These are phyloP conservation scores for Tephrocybe sp. DNA, from an alignment of 768 basidiomycete species.

Conservation along the genomic window DNA sequence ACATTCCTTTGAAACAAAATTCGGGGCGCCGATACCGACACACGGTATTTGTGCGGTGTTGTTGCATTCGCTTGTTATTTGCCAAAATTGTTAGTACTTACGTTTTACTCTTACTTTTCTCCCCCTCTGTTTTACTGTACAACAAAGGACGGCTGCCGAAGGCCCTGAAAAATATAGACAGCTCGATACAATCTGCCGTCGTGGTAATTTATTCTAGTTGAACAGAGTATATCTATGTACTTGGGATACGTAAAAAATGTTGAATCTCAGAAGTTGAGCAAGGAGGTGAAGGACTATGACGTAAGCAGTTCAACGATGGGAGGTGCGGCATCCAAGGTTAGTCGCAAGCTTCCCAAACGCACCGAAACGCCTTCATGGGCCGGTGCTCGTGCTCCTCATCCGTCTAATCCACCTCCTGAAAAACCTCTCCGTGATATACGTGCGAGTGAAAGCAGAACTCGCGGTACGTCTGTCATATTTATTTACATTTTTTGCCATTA, in stretches of 20 bases:
- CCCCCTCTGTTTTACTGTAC: slow-evolving; percentile 36
- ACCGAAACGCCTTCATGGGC: slow-evolving; percentile 45
- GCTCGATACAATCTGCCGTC: slow-evolving; percentile 10
- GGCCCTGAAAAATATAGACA: slow-evolving; percentile 26
- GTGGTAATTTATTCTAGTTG: slow-evolving; percentile 11
- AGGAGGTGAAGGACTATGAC: slow-evolving; percentile 13
- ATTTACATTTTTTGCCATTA: neutral
- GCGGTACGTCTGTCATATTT: slow-evolving; percentile 32
- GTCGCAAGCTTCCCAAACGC: slow-evolving; percentile 51
- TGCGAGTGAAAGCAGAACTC: slow-evolving; percentile 51
- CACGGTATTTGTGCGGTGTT: slow-evolving; percentile 23
- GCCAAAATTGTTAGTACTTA: slow-evolving; percentile 23
- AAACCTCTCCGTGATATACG: slow-evolving; percentile 14
- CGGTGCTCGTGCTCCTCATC: slow-evolving; percentile 36
- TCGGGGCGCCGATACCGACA: slow-evolving; percentile 16
- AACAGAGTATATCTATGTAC: slow-evolving; percentile 27
- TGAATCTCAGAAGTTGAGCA: too few species aligned
- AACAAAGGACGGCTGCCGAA: slow-evolving; percentile 38
- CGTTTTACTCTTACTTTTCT: slow-evolving; percentile 19
- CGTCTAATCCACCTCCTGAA: slow-evolving; percentile 16
- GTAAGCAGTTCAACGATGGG: slow-evolving; percentile 47
- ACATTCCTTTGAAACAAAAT: slow-evolving; percentile 28
- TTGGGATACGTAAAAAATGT: neutral
- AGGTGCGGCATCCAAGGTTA: slow-evolving; percentile 55
- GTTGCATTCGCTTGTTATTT: slow-evolving; percentile 35